Evolutionary conservation across 441 rosid genomes (phyloP), one percentile per base, ranked within the genome.

Genomic region (Breynia disticha): DNA sequence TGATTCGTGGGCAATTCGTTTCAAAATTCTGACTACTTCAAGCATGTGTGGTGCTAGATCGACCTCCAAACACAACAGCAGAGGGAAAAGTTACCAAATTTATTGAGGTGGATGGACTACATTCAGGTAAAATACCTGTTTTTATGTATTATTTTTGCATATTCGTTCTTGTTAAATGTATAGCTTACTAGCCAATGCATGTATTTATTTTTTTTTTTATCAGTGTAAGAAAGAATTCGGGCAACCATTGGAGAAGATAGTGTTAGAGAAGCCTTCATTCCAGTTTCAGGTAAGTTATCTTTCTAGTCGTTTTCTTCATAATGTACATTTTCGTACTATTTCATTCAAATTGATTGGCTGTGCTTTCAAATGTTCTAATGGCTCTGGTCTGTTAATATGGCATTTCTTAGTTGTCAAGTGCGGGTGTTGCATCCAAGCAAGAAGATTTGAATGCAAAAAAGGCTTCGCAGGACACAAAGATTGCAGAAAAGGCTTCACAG

Each of bases 21-120:
- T 28, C 35, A 28, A 28, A 28, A 28, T 28, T 28, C 35, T 28
- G 8, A 28, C 35, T 28, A 28, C 35, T 28, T 2, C 7, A 9
- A 9, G 35, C 35, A 28, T 28, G 35, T 28, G 8, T 28, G 35
- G 35, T 28, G 35, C 28, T 60, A 91, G 98, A 61, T 66, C 63
- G 79, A 63, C 55, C 80, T 84, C 65, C 67, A n/a, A n/a, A n/a
- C 93, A 19, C 59, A 67, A 59, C 56, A 63, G 3, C 83, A 79
- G 44, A 72, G 65, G 65, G 79, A 72, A 60, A 79, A 86, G 67
- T 65, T 79, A 46, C 73, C 73, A 16, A 82, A 86, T 75, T 76
- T 88, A n/a, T 42, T 78, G 71, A 80, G 98, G 72, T 91, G 98
- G 97, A 60, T 81, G 80, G 81, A 86, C 62, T 82, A 86, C 77